These are phyloP conservation scores for Boletales sp. DNA, from an alignment of 768 basidiomycete species.

Conservation along the genomic window DNA sequence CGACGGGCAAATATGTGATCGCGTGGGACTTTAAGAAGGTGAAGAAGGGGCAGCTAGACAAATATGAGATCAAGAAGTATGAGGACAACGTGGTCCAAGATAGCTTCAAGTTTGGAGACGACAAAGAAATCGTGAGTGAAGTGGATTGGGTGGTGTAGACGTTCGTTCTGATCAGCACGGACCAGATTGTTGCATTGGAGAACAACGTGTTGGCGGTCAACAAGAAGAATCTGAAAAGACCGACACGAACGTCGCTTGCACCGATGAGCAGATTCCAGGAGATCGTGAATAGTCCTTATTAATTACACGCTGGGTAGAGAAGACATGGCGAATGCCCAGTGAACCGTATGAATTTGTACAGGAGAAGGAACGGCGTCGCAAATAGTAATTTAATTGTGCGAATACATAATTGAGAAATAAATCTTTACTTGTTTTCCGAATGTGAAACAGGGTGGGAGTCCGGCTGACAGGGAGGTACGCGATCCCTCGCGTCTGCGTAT, in stretches of 20 bases:
- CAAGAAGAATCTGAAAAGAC: slow-evolving; percentile 87
- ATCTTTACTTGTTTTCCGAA: slow-evolving; percentile 10
- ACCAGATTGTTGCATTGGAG: slow-evolving; percentile 90
- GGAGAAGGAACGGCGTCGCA: slow-evolving; percentile 1
- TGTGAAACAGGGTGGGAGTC: not conserved
- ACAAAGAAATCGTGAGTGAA: slow-evolving; percentile 83
- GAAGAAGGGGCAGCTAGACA: slow-evolving; percentile 86
- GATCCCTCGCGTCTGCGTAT: slow-evolving; percentile 66
- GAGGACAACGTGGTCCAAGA: slow-evolving; percentile 94
- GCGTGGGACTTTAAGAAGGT: slow-evolving; percentile 98
- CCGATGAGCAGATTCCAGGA: slow-evolving; percentile 38
- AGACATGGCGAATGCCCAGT: slow-evolving; percentile 16
- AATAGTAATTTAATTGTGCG: slow-evolving; percentile 11
- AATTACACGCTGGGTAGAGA: slow-evolving; percentile 1
- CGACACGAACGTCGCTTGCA: slow-evolving; percentile 69
- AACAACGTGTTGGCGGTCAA: slow-evolving; percentile 92
- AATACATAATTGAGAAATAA: slow-evolving; percentile 21
- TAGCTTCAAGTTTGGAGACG: slow-evolving; percentile 96
- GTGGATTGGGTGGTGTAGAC: not conserved
- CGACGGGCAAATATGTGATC: slow-evolving; percentile 86
- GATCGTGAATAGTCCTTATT: slow-evolving; percentile 71
- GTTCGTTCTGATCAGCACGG: slow-evolving; percentile 4
- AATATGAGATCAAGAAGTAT: slow-evolving; percentile 96
- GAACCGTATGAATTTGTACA: not conserved
- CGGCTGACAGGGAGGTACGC: slow-evolving; percentile 7